phyloP scores from a whole-genome alignment of 371 early-diverging fungal species.

The Apophysomyces elegans region DNA sequence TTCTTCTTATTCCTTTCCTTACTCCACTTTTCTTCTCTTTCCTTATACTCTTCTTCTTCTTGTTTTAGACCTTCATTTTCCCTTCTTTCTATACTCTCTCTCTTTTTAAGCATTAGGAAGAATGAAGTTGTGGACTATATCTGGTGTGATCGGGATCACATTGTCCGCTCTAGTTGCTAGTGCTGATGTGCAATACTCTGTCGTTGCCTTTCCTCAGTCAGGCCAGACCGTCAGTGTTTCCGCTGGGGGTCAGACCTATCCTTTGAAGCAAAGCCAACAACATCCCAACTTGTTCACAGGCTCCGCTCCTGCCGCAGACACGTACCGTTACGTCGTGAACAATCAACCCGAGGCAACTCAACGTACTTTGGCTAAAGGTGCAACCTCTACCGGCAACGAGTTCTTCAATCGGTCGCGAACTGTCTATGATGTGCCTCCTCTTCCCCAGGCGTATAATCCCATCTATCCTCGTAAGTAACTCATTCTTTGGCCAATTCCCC shows the following conservation, averaged over 20 bases:
- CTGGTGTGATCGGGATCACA: slow-evolving; percentile 1
- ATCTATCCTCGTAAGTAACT: slow-evolving; percentile 46
- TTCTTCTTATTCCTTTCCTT: not conserved
- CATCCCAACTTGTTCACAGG: slow-evolving; percentile 42
- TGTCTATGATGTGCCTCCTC: slow-evolving; percentile 42
- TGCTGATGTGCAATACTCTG: slow-evolving; percentile 45
- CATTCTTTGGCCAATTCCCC: not conserved
- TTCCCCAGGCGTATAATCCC: slow-evolving; percentile 60
- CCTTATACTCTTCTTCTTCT: slow-evolving; percentile 12
- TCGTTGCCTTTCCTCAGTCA: slow-evolving; percentile 43
- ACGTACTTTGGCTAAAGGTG: slow-evolving; percentile 43
- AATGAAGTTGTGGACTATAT: slow-evolving; percentile 14
- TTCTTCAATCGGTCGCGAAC: slow-evolving; percentile 55
- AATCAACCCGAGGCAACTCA: slow-evolving; percentile 30
- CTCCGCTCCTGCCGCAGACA: slow-evolving; percentile 39
- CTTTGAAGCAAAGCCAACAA: slow-evolving; percentile 28
- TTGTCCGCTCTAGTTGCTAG: slow-evolving; percentile 18
- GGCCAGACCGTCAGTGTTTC: slow-evolving; percentile 38
- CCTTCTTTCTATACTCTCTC: not conserved
- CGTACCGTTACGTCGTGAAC: slow-evolving; percentile 38
- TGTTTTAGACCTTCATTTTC: slow-evolving; percentile 6
- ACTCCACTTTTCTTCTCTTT: slow-evolving; percentile 5
- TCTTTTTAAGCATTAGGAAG: not conserved
- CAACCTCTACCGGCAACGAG: slow-evolving; percentile 53
- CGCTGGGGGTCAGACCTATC: slow-evolving; percentile 33